Percentiles rank a stretch among this genome's conserved stretches.
These are phyloP conservation scores for Exserohilum rostratum DNA, from an alignment of 2,329 filamentous ascomycete genomes.

Conservation along the genomic window DNA sequence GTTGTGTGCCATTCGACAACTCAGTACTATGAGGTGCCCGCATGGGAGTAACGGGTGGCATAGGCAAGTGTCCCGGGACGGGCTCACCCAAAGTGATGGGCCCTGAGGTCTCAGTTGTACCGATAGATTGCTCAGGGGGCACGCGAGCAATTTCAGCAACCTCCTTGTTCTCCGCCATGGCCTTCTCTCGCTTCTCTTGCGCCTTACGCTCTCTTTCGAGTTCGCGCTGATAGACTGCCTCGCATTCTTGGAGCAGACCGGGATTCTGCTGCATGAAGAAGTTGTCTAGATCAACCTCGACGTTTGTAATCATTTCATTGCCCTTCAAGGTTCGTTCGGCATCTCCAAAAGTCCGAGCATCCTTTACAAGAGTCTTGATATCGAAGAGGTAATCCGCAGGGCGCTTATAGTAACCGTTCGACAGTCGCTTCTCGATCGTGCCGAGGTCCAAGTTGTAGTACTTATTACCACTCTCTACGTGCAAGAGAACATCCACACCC, in stretches of 20 bases:
- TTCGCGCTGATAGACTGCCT: conserved; percentile 74
- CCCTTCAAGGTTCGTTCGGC: conserved; percentile 82
- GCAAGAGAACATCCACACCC: conserved; percentile 75
- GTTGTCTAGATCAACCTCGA: conserved; percentile 87
- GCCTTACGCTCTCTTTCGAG: conserved; percentile 68
- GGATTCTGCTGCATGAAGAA: conserved; percentile 65
- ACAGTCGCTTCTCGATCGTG: conserved; percentile 93
- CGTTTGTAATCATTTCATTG: conserved; percentile 89
- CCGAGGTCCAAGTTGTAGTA: conserved; percentile 94
- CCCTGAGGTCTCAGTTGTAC: conserved; percentile 52
- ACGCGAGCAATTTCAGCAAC: conserved; percentile 50
- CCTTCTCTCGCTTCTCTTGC: conserved; percentile 59
- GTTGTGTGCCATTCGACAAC: conserved; percentile 63
- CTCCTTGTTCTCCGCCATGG: conserved; percentile 47
- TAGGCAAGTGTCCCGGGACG: conserved; percentile 58
- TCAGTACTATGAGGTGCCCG: conserved; percentile 55
- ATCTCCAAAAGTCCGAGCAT: conserved; percentile 82
- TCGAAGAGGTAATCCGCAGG: conserved; percentile 89
- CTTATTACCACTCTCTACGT: conserved; percentile 79
- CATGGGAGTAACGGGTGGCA: conserved; percentile 53
- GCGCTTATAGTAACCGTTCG: conserved; percentile 93
- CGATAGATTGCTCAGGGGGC: conserved; percentile 50
- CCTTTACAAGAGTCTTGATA: conserved; percentile 81
- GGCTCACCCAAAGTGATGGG: conserved; percentile 66
- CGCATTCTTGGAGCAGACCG: conserved; percentile 67